Evolutionary conservation across 169 alveolate species (phyloP).

Genomic region (Besnoitia besnoiti): DNA sequence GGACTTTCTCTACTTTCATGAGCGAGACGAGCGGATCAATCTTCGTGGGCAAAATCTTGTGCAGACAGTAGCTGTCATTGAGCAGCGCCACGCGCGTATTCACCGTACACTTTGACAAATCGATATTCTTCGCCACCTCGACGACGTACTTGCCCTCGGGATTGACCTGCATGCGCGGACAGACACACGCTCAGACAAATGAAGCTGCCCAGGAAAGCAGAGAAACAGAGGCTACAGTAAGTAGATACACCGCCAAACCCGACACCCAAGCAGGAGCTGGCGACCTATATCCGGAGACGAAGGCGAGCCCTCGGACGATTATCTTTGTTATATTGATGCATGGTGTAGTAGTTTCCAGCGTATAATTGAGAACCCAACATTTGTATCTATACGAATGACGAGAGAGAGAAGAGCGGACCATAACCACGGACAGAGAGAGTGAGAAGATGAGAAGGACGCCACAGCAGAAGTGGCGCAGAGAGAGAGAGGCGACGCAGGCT

Average conservation of each 20-base stretch:
- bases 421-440: neutral
- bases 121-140: slow-evolving; percentile 89
- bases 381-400: too few species aligned
- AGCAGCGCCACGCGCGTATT: slow-evolving; percentile 90
- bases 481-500: neutral
- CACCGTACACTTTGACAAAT: slow-evolving; percentile 92
- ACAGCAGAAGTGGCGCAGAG: neutral
- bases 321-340: too few species aligned
- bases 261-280: too few species aligned
- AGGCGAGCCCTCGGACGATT: too few species aligned
- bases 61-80: slow-evolving; percentile 91
- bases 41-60: slow-evolving; percentile 95
- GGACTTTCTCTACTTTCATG: slow-evolving; percentile 99
- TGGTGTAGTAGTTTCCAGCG: too few species aligned
- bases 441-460: neutral
- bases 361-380: too few species aligned
- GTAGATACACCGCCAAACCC: neutral
- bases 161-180: slow-evolving; percentile 60
- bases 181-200: neutral
- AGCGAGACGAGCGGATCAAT: slow-evolving; percentile 99
- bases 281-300: too few species aligned
- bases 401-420: neutral
- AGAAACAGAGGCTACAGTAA: too few species aligned
- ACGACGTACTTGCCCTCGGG: slow-evolving; percentile 99
- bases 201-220: neutral